These are phyloP conservation scores for Psidium friedrichsthalianum DNA, from an alignment of 345 rosid species.

Conservation along the genomic window DNA sequence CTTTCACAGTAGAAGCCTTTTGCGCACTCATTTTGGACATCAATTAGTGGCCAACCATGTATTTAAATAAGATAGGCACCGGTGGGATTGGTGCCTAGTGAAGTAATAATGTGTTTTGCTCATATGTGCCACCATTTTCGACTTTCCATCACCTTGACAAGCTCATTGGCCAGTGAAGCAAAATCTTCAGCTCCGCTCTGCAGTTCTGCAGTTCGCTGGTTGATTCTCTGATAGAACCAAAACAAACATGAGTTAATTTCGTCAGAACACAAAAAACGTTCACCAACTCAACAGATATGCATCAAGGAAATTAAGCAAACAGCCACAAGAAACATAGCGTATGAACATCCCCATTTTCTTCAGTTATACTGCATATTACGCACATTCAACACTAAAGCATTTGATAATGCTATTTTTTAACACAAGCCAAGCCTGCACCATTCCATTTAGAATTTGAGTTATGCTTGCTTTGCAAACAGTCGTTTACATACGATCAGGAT, in stretches of 20 bases:
- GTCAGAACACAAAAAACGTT: not conserved
- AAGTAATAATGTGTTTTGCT: not conserved
- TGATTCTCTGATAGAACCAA: conserved; percentile 39
- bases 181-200: conserved; percentile 74
- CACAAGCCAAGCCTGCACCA: not conserved
- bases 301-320: not conserved
- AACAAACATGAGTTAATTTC: not conserved
- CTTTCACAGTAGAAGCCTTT: not conserved
- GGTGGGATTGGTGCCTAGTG: not conserved
- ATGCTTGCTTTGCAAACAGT: not conserved
- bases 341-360: not conserved
- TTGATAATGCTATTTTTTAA: not conserved
- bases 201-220: conserved; percentile 63
- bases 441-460: not conserved
- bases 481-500: not conserved
- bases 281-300: not conserved
- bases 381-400: not conserved
- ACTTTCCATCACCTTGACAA: conserved; percentile 73
- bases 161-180: conserved; percentile 67
- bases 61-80: not conserved
- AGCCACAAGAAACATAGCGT: not conserved
- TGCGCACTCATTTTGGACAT: not conserved
- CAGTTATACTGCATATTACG: not conserved
- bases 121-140: conserved; percentile 69
- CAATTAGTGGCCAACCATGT: not conserved